These are phyloP conservation scores for Rhodosporidiobolus sp. DNA, from an alignment of 768 basidiomycete genomes.

Conservation along the genomic window DNA sequence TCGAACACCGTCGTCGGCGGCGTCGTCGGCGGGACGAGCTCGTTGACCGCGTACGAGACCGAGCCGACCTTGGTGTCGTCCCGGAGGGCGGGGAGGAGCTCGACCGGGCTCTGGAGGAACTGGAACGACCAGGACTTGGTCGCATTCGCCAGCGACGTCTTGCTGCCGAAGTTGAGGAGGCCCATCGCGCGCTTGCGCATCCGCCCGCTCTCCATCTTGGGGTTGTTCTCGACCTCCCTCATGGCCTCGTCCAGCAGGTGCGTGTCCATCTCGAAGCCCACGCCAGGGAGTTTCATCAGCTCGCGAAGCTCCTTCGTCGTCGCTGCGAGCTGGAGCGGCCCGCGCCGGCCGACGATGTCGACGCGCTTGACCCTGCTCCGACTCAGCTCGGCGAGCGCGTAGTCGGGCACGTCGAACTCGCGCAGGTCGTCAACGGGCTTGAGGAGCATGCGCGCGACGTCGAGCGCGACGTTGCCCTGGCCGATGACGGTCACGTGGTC, in stretches of 20 bases:
- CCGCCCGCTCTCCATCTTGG: slow-evolving; percentile 45
- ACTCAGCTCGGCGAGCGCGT: slow-evolving; percentile 66
- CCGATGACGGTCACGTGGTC: slow-evolving; percentile 80
- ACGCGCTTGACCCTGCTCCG: slow-evolving; percentile 68
- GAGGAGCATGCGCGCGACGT: slow-evolving; percentile 84
- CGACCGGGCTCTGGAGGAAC: slow-evolving; percentile 70
- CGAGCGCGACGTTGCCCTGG: slow-evolving; percentile 90
- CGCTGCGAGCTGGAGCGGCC: slow-evolving; percentile 83
- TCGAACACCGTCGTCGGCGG: background rate
- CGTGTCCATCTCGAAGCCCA: slow-evolving; percentile 56
- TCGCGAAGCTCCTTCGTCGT: slow-evolving; percentile 91
- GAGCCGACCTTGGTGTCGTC: background rate
- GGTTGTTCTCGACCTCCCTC: slow-evolving; percentile 35
- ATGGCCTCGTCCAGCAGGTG: slow-evolving; percentile 44
- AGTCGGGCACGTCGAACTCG: slow-evolving; percentile 72
- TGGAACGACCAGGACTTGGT: slow-evolving; percentile 76
- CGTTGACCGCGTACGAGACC: slow-evolving; percentile 29
- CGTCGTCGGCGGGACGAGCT: slow-evolving; percentile 14
- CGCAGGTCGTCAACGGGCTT: slow-evolving; percentile 62
- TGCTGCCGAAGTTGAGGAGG: slow-evolving; percentile 47
- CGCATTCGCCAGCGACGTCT: slow-evolving; percentile 58
- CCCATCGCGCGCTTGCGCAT: slow-evolving; percentile 50
- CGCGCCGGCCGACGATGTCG: slow-evolving; percentile 77
- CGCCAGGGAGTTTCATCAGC: slow-evolving; percentile 63
- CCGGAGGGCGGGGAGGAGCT: slow-evolving; percentile 42